phyloP scores from a whole-genome alignment of 257 asterid species.

The Solanum chmielewskii region DNA sequence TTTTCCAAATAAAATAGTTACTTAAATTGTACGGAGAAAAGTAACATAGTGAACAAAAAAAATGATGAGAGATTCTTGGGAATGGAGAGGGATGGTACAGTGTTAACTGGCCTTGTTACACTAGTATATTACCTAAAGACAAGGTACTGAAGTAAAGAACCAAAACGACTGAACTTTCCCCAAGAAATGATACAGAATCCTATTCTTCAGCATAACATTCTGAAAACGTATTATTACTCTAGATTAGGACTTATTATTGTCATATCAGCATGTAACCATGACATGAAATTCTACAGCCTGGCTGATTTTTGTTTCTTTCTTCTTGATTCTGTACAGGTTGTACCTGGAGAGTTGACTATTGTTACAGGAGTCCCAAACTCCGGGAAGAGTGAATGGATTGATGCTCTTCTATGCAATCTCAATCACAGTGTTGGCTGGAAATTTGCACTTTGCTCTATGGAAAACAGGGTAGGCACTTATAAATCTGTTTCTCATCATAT shows the following conservation, averaged over 20 bases:
- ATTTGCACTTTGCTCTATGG: conserved; percentile 97
- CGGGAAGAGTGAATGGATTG: conserved; percentile 99
- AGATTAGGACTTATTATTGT: neutral
- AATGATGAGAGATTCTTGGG: neutral
- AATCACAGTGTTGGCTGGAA: conserved; percentile 84
- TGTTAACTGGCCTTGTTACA: neutral
- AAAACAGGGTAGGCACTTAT: conserved; percentile 52
- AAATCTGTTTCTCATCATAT: neutral
- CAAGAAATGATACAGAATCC: neutral
- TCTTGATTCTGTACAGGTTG: conserved; percentile 44
- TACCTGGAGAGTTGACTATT: conserved; percentile 91
- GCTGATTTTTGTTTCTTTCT: neutral
- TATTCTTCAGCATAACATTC: neutral
- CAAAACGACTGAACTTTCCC: neutral
- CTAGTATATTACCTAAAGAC: neutral
- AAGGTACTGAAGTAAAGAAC: neutral
- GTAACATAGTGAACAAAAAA: neutral
- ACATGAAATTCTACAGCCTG: neutral
- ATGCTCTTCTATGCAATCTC: conserved; percentile 91
- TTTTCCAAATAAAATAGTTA: neutral
- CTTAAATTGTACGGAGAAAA: neutral
- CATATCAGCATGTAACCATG: neutral
- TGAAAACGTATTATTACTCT: neutral
- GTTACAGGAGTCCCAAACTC: conserved; percentile 99
- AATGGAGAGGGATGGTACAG: neutral